Conservation (phyloP, 495 filamentous ascomycete species). For the Staphylotrichum longicolle region DNA sequence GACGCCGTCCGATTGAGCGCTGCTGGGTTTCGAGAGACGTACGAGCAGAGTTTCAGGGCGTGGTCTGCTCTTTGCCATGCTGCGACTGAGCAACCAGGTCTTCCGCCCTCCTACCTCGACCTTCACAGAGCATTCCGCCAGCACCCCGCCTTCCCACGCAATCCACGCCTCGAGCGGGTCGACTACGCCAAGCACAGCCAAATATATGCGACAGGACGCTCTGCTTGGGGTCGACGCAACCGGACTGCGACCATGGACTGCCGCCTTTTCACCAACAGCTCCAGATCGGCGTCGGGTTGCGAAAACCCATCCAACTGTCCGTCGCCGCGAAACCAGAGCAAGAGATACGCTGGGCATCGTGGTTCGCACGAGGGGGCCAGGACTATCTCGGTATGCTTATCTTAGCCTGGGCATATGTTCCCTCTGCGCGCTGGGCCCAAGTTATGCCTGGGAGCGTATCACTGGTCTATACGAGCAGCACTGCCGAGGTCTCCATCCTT, state of each 20-base stretch:
- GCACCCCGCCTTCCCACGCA: not conserved
- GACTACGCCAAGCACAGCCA: slow-evolving; percentile 3
- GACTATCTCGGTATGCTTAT: slow-evolving; percentile 17
- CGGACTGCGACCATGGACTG: not conserved
- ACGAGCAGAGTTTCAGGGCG: slow-evolving; percentile 10
- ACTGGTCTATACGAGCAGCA: slow-evolving; percentile 17
- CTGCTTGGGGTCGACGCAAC: not conserved
- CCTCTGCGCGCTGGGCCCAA: slow-evolving; percentile 27
- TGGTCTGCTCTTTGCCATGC: slow-evolving; percentile 12
- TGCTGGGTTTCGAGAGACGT: slow-evolving; percentile 3
- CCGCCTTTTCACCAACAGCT: slow-evolving; percentile 3
- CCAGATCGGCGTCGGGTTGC: slow-evolving; percentile 5
- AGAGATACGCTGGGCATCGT: not conserved
- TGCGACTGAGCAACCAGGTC: not conserved
- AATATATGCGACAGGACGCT: not conserved
- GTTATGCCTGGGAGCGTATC: slow-evolving; percentile 16
- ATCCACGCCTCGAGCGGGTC: not conserved
- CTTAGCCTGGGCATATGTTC: slow-evolving; percentile 28
- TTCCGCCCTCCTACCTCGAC: slow-evolving; percentile 9
- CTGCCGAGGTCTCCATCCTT: slow-evolving; percentile 2
- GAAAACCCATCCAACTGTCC: not conserved
- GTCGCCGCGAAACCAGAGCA: not conserved
- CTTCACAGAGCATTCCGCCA: not conserved
- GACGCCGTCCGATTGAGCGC: slow-evolving; percentile 6
- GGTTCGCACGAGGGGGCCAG: slow-evolving; percentile 13